phyloP scores from a whole-genome alignment of 148 eudicot genomes.

The Spergularia marina region DNA sequence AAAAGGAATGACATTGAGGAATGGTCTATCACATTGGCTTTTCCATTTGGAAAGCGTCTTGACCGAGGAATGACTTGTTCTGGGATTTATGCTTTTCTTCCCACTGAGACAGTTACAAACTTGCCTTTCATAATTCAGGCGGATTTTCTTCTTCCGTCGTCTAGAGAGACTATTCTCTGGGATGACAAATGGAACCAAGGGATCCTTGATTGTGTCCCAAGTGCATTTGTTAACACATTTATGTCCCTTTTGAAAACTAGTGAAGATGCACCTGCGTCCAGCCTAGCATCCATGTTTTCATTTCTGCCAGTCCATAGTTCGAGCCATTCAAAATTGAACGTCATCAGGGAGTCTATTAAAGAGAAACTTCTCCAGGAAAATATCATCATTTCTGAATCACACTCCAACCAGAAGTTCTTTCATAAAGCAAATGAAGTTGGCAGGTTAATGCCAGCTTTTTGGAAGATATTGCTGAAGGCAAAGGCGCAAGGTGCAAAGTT shows the following conservation, averaged over 20 bases:
- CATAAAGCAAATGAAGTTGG: slow-evolving; percentile 58
- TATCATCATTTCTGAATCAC: slow-evolving; percentile 53
- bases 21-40: slow-evolving; percentile 64
- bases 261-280: slow-evolving; percentile 43
- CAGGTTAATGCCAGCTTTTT: slow-evolving; percentile 45
- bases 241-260: slow-evolving; percentile 37
- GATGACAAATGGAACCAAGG: slow-evolving; percentile 68
- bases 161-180: slow-evolving; percentile 62
- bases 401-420: slow-evolving; percentile 41
- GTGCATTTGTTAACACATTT: slow-evolving; percentile 54
- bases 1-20: slow-evolving; percentile 58
- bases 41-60: slow-evolving; percentile 62
- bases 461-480: slow-evolving; percentile 46
- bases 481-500: slow-evolving; percentile 38
- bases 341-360: slow-evolving; percentile 41
- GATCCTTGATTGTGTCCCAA: slow-evolving; percentile 59
- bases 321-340: slow-evolving; percentile 38
- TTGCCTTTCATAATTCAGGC: slow-evolving; percentile 71
- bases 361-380: slow-evolving; percentile 33
- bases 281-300: slow-evolving; percentile 39
- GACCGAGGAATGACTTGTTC: slow-evolving; percentile 45
- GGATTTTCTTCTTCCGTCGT: slow-evolving; percentile 66
- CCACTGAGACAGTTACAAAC: slow-evolving; percentile 69
- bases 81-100: slow-evolving; percentile 66
- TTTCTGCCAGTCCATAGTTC: slow-evolving; percentile 47